Evolutionary conservation across 495 filamentous ascomycete genomes (phyloP), one percentile per base, ranked within the genome.

Genomic region (Platismatia glauca): DNA sequence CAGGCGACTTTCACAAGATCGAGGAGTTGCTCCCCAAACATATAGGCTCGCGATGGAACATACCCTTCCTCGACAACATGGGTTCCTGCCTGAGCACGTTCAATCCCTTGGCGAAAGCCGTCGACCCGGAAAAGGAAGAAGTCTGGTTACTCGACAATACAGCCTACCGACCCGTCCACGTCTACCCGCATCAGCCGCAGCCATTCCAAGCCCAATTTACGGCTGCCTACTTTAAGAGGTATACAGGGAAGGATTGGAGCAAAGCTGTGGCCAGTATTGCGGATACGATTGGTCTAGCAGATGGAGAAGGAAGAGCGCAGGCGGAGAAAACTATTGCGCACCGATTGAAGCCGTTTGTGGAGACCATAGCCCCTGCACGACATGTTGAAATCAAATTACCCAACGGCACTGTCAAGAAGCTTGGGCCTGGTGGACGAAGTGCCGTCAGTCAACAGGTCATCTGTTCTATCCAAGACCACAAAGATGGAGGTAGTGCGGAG

Each of bases 81-180:
- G 62, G 61, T 46, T 68, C 66, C 15, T 70, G 58, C 31, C 62
- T 78, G 2, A 75, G 76, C 12, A 59, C 57, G 2, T 59, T 64
- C 33, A 78, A 78, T 63, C 75, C 76, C 2, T 60, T 78, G 61
- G 69, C 69, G 44, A 73, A 72, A 3, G 64, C 64, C 18, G 76
- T 78, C 46, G 71, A 83, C 55, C 74, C 76, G 35, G 69, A 75
- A 22, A 74, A 75, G 34, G 84, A 96, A 65, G 82, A 79, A 13
- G 86, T 97, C 29, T 97, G 93, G 93, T 76, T 97, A 16, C 73
- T 97, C 44, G 91, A 97, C 76, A 97, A 94, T 68, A 90, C 89
- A 11, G 93, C 91, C 8, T 95, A 86, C 71, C 83, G 83, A 55
- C 68, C 71, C 27, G 66, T 70, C 11, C 58, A 62, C 41, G 16